Evolutionary conservation across 257 asterid species (phyloP).

Genomic region (Haberlea rhodopensis): DNA sequence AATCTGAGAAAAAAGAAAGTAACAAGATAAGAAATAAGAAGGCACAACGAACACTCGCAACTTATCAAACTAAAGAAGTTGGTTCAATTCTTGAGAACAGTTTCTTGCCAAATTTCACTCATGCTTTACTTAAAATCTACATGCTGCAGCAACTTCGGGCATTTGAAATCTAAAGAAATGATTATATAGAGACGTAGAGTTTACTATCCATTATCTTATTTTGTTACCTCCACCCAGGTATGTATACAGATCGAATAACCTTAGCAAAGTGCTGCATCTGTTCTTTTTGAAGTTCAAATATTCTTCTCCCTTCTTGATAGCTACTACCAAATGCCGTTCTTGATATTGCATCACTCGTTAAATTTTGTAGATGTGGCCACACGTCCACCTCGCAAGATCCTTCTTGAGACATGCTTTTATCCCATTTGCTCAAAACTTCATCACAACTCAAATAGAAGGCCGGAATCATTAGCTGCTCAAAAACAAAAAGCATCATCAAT

Average conservation of each 20-base stretch:
- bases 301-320: constrained; percentile 24
- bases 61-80: no score
- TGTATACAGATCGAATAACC: neutral
- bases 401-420: neutral
- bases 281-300: constrained; percentile 27
- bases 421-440: constrained; percentile 21
- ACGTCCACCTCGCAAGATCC: constrained; percentile 16
- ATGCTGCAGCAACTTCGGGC: no score
- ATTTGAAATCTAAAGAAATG: neutral
- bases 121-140: no score
- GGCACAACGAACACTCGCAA: no score
- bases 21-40: no score
- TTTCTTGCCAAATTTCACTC: no score
- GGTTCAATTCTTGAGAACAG: no score
- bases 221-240: constrained; percentile 29
- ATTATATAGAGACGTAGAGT: no score
- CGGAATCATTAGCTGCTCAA: constrained; percentile 12
- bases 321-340: constrained; percentile 23
- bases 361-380: constrained; percentile 9
- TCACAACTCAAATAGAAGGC: constrained; percentile 22
- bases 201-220: no score
- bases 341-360: constrained; percentile 17
- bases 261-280: neutral
- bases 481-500: no score
- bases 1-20: no score